phyloP scores from a whole-genome alignment of 805 yeast species.

The Ogataea parapolymorpha region DNA sequence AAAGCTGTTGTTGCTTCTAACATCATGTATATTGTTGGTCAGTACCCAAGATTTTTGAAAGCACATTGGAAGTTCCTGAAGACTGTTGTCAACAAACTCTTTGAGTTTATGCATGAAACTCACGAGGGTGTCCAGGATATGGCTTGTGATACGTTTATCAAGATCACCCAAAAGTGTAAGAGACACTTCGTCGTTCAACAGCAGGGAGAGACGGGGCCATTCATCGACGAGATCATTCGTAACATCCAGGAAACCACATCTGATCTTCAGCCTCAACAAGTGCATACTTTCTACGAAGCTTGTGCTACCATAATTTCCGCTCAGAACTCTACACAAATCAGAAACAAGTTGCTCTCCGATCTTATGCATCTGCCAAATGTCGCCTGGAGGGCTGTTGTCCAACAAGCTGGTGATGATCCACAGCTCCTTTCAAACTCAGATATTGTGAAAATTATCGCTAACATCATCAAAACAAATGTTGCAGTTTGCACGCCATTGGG shows the following conservation, averaged over 20 bases:
- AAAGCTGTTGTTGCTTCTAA: conserved; percentile 99
- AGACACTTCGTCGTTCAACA: conserved; percentile 90
- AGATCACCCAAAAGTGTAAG: conserved; percentile 92
- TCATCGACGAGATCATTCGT: conserved; percentile 83
- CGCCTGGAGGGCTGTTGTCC: conserved; percentile 91
- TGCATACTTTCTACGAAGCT: conserved; percentile 96
- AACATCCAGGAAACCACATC: conserved; percentile 83
- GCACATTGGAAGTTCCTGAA: conserved; percentile 98
- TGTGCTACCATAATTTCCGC: conserved; percentile 93
- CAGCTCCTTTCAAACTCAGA: conserved; percentile 70
- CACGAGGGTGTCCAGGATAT: conserved; percentile 99
- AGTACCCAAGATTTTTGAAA: conserved; percentile 93
- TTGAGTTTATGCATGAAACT: conserved; percentile 99
- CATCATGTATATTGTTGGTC: conserved; percentile 99
- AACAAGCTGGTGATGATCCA: conserved; percentile 82
- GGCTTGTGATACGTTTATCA: conserved; percentile 99
- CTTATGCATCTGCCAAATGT: conserved; percentile 89
- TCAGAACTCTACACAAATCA: conserved; percentile 64
- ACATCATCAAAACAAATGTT: conserved; percentile 91
- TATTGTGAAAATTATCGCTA: conserved; percentile 88
- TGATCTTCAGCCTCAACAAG: conserved; percentile 95
- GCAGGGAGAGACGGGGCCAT: conserved; percentile 82
- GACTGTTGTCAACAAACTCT: conserved; percentile 91
- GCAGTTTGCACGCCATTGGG: conserved; percentile 95
- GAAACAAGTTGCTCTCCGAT: conserved; percentile 69